These are phyloP conservation scores for Aureobasidium lini DNA, from an alignment of 2,329 filamentous ascomycete species.

Conservation along the genomic window DNA sequence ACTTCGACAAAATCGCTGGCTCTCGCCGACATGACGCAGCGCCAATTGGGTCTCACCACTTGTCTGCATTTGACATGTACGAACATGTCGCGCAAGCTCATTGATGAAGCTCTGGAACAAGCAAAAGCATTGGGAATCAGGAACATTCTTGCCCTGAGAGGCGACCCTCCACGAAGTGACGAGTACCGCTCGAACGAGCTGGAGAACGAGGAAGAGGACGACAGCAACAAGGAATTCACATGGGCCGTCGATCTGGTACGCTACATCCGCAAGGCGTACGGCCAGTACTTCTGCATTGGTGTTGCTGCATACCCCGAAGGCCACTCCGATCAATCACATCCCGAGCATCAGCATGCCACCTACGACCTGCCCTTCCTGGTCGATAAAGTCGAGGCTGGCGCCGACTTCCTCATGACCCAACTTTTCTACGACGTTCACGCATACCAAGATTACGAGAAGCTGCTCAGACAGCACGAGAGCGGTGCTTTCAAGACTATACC, in stretches of 20 bases:
- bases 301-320: slow-evolving; percentile 94
- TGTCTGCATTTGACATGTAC: slow-evolving; percentile 96
- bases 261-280: slow-evolving; percentile 79
- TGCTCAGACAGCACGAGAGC: slow-evolving; percentile 70
- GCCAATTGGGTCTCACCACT: slow-evolving; percentile 84
- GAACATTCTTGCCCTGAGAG: slow-evolving; percentile 86
- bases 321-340: slow-evolving; percentile 84
- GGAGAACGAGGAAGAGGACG: slow-evolving; percentile 49
- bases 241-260: slow-evolving; percentile 84
- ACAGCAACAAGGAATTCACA: slow-evolving; percentile 68
- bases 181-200: slow-evolving; percentile 61
- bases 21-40: slow-evolving; percentile 89
- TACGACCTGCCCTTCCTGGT: slow-evolving; percentile 78
- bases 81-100: slow-evolving; percentile 81
- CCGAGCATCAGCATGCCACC: slow-evolving; percentile 60
- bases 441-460: slow-evolving; percentile 72
- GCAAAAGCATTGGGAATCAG: slow-evolving; percentile 84
- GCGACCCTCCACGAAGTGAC: slow-evolving; percentile 80
- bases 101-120: slow-evolving; percentile 84
- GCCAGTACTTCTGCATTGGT: slow-evolving; percentile 93
- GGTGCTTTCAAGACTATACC: slow-evolving; percentile 78
- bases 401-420: slow-evolving; percentile 98
- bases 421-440: slow-evolving; percentile 87
- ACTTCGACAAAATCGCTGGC: slow-evolving; percentile 87
- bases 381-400: slow-evolving; percentile 84